phyloP scores from a whole-genome alignment of 1,284 basidiomycete genomes.

The Rhodofomes roseus region DNA sequence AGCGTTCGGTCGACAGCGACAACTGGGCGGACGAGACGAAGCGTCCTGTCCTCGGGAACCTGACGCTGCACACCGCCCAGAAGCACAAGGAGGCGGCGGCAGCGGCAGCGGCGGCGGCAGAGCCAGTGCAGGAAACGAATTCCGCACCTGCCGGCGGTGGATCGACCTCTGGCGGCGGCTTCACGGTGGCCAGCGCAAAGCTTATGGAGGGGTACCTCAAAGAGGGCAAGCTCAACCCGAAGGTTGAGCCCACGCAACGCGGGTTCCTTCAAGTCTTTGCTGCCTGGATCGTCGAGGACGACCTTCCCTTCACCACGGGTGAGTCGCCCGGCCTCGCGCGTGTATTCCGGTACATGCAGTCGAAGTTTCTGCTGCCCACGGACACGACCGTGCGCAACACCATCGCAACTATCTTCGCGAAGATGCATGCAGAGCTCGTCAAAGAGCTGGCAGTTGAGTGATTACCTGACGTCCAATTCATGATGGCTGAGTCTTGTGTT shows the following conservation, averaged over 20 bases:
- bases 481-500: too few relatives aligned
- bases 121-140: not conserved
- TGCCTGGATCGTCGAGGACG: conserved; percentile 16
- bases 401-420: not conserved
- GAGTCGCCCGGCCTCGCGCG: conserved; percentile 9
- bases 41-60: not conserved
- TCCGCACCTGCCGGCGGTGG: too few relatives aligned
- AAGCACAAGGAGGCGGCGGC: not conserved
- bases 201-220: not conserved
- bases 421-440: conserved; percentile 7
- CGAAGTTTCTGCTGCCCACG: conserved; percentile 4
- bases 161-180: not conserved
- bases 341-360: conserved; percentile 11
- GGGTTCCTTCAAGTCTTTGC: conserved; percentile 15
- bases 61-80: not conserved
- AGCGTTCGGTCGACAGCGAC: not conserved
- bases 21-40: not conserved
- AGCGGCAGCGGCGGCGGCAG: not conserved
- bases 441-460: conserved; percentile 10
- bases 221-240: not conserved
- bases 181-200: not conserved
- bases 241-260: not conserved
- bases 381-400: conserved; percentile 14
- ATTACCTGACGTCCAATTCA: too few relatives aligned
- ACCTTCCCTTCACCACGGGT: conserved; percentile 16